A percentile compares a stretch with the other conserved stretches of the same genome.
Evolutionary conservation across 1,284 basidiomycete genomes (phyloP).

Genomic region (Trichosporon ovoides): DNA sequence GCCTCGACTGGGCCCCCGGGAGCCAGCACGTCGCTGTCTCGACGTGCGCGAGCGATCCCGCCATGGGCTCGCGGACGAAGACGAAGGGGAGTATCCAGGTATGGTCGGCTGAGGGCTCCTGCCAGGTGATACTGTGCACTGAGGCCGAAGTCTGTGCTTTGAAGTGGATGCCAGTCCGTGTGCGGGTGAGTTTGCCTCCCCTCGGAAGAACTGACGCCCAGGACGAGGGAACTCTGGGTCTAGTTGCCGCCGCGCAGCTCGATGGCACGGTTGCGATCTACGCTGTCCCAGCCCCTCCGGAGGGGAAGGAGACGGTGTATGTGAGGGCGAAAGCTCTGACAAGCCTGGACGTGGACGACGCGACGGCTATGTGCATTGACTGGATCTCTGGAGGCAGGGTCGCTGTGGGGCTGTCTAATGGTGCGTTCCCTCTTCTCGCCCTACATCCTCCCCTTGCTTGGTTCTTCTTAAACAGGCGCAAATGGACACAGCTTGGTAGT

Average conservation of each 20-base stretch:
- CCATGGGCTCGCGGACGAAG: slow-evolving; percentile 21
- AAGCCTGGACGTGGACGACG: slow-evolving; percentile 65
- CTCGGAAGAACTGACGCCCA: slow-evolving; percentile 50
- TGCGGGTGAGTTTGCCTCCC: slow-evolving; percentile 41
- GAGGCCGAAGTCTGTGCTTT: slow-evolving; percentile 65
- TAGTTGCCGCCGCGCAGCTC: slow-evolving; percentile 73
- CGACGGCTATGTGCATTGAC: slow-evolving; percentile 67
- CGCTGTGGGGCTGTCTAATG: slow-evolving; percentile 73
- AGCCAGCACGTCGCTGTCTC: slow-evolving; percentile 77
- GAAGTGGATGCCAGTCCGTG: slow-evolving; percentile 84
- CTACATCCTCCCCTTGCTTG: too few relatives aligned
- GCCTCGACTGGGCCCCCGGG: slow-evolving; percentile 78
- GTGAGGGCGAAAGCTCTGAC: slow-evolving; percentile 58
- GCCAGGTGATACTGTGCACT: slow-evolving; percentile 57
- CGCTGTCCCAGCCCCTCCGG: slow-evolving; percentile 70
- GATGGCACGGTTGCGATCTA: slow-evolving; percentile 74
- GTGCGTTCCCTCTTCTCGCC: too few relatives aligned
- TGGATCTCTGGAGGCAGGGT: slow-evolving; percentile 78
- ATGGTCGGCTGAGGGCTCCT: slow-evolving; percentile 37
- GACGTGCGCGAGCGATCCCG: slow-evolving; percentile 54
- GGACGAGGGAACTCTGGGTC: slow-evolving; percentile 60
- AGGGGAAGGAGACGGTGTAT: slow-evolving; percentile 50
- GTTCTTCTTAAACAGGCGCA: too few relatives aligned
- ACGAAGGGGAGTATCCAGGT: slow-evolving; percentile 44
- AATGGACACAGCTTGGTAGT: too few relatives aligned